Conservation (phyloP, 768 basidiomycete species). For the Suillus discolor region DNA sequence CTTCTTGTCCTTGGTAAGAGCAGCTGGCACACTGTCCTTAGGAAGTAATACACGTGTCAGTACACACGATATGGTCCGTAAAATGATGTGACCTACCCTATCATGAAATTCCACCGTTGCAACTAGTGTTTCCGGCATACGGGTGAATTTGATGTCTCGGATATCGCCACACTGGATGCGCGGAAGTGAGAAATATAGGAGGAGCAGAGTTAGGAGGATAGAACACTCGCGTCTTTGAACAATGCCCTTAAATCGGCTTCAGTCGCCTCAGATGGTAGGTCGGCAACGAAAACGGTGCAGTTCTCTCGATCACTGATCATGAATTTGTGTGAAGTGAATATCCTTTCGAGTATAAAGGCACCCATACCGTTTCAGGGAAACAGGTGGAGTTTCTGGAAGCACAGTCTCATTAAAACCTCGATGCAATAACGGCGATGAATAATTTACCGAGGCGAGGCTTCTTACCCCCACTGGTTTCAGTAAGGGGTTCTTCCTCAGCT, state of each 20-base stretch:
- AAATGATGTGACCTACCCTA: slow-evolving; percentile 35
- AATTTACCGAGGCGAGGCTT: slow-evolving; percentile 63
- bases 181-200: slow-evolving; percentile 15
- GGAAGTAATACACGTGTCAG: slow-evolving; percentile 4
- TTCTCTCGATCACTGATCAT: slow-evolving; percentile 88
- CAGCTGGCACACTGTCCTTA: slow-evolving; percentile 81
- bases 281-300: slow-evolving; percentile 84
- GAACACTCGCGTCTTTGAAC: slow-evolving; percentile 81
- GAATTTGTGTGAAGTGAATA: neutral
- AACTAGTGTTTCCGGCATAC: slow-evolving; percentile 57
- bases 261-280: slow-evolving; percentile 55
- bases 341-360: neutral
- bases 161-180: slow-evolving; percentile 76
- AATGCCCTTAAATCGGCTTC: slow-evolving; percentile 70
- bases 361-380: slow-evolving; percentile 60
- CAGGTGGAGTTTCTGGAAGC: slow-evolving; percentile 44
- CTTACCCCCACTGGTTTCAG: slow-evolving; percentile 54
- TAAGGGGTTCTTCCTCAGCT: slow-evolving; percentile 50
- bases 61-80: neutral
- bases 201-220: neutral
- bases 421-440: neutral
- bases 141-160: slow-evolving; percentile 81
- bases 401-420: neutral
- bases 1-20: slow-evolving; percentile 95
- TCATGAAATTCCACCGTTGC: slow-evolving; percentile 90